Evolutionary conservation across 2,329 filamentous ascomycete species (phyloP).

Genomic region (Arthroderma uncinatum): DNA sequence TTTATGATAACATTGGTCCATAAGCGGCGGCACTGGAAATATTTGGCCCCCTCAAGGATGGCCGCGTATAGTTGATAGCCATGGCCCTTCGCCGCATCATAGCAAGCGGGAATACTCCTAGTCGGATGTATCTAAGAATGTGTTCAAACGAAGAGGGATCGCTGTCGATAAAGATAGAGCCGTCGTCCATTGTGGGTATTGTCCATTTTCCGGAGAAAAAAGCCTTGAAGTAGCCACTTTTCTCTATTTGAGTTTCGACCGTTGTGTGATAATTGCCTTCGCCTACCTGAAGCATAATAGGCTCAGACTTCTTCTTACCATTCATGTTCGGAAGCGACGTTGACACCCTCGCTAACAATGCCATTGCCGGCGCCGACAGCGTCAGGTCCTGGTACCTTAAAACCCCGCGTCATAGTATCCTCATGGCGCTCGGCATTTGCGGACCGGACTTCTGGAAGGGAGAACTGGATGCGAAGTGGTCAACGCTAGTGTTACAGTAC

Average conservation of each 20-base stretch:
- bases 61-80: slow-evolving; percentile 8
- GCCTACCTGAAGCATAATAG: slow-evolving; percentile 8
- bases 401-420: too few species aligned
- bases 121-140: slow-evolving; percentile 12
- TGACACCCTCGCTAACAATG: too few species aligned
- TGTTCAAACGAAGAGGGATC: slow-evolving; percentile 7
- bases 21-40: slow-evolving; percentile 10
- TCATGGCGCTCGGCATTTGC: too few species aligned
- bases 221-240: slow-evolving; percentile 11
- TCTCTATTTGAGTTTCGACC: slow-evolving; percentile 5
- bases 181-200: slow-evolving; percentile 7
- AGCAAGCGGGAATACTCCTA: slow-evolving; percentile 10
- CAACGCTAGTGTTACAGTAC: too few species aligned
- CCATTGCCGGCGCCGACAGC: too few species aligned
- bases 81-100: slow-evolving; percentile 7
- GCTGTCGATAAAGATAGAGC: slow-evolving; percentile 11
- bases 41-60: slow-evolving; percentile 10
- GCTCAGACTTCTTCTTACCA: not conserved
- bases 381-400: too few species aligned
- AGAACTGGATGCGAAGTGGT: too few species aligned
- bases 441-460: too few species aligned
- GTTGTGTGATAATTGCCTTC: slow-evolving; percentile 6
- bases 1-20: slow-evolving; percentile 10
- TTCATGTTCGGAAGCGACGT: not conserved
- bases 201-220: slow-evolving; percentile 9